Base-by-base conservation (phyloP, 768 basidiomycete genomes). In the Lactifluus rugatus region DNA sequence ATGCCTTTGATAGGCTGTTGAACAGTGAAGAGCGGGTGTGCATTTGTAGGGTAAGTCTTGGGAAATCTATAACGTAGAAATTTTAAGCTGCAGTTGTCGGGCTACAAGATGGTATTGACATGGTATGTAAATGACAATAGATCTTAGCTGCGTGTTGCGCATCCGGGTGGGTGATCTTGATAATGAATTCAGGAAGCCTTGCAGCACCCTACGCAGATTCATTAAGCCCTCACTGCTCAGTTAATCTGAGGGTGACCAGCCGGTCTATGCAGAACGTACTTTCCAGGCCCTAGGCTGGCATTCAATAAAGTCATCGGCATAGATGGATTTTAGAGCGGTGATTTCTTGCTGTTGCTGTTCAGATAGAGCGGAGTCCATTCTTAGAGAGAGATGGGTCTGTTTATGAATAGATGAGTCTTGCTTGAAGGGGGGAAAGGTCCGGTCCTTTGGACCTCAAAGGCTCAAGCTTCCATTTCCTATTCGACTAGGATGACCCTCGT, bases 261-360 rank as follows among this genome's bases (percentile, higher is more conserved):
- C 25, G 52, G 25, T 46, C n/a, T 3, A 25, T 16, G 32, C 28
- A 36, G 48, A 9, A 69, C 72, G 11, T 39, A 87, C 89, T 79
- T 89, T 91, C 89, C 90, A 93, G 51, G 81, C 89, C 32, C 85
- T 84, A 16, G 87, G 83, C 21, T 84, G 84, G 54, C 78, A 79
- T 65, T 86, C 80, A 25, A 82, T 76, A 66, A 89, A 91, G 66
- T 91, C 83, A 61, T 85, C 80, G 64, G 77, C 84, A 72, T 87
- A 92, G 60, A 92, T 93, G 60, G 88, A 84, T 69, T 81, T 80
- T 61, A 92, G 76, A 31, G 83, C 87, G 49, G 84, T 85, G 61
- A 92, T 85, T 76, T 93, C 89, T 64, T 74, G 71, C 59, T 76
- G 75, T 69, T 79, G 80, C 68, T 78, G 75, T 75, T 88, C 85